Evolutionary conservation across 108 stramenopile genomes (phyloP), one percentile per base, ranked within the genome.

Genomic region (Stephanodiscus minutulus): DNA sequence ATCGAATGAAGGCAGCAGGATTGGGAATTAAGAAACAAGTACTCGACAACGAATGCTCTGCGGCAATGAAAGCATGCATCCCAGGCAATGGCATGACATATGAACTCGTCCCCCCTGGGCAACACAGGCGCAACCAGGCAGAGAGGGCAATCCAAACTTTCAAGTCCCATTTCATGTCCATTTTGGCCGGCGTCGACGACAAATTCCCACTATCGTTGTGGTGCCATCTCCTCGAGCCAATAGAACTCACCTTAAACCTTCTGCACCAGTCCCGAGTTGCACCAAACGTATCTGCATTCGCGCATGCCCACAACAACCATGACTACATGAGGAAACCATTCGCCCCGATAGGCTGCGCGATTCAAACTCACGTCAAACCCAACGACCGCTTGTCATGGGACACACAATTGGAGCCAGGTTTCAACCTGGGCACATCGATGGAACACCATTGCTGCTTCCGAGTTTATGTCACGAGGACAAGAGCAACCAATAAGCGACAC

Each of bases 1-100:
- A 57, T 3, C 0, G 27, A 20, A 17, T 58, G 27, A 11, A 18
- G 41, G 33, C 33, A 6, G 33, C 33, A n/a, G 66, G 66, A 0
- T 2, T 66, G 18, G 53, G 52, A 18, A 22, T 31, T 3, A 69
- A 9, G 1, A 60, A 44, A 21, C 55, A 69, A 9, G 57, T 69
- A 0, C 27, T 69, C 21, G 68, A 69, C 59, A 69, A 69, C 6
- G 68, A 69, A 29, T 15, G 31, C 28, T 58, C 68, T 1, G 47
- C 18, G 6, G 47, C 15, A 6, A n/a, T 48, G n/a, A 48, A 48
- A 6, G 47, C 1, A 18, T 15, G n/a, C 15, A 48, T 48, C 15
- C 2, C 2, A 48, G 6, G 2, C 2, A 48, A 48, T 6, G 6
- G 7, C 47, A 48, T 48, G n/a, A 6, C 2, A 1, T 18, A 48